Base-by-base conservation (phyloP, 139 green algal species). In the Edaphochlamys debaryana region DNA sequence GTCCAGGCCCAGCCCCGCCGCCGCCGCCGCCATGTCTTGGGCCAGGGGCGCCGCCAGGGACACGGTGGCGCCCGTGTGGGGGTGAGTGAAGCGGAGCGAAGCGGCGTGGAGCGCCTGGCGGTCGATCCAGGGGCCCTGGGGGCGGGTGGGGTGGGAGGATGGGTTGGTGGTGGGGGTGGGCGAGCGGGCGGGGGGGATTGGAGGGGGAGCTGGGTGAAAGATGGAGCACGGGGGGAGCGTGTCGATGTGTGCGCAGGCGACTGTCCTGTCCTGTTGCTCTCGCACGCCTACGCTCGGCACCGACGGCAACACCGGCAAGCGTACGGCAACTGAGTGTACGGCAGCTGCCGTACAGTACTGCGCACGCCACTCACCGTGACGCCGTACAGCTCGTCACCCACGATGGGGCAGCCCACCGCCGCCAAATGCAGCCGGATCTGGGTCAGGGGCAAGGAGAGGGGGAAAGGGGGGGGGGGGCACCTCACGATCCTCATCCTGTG, bases 401-500 rank as follows among this genome's bases (percentile, higher is more conserved):
- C 37, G 25, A 96, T 90, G 32, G 93, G 92, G 78, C 93, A 87
- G 1, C 92, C 92, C 45, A 74, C 34, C 41, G 90, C 52, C 22
- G 85, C 85, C 41, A 92, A 41, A 76, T 96, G 93, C 66, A 96
- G 67, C 23, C 93, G 87, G 69, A 96, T 96, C 78, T 96, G n/a
- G n/a, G n/a, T n/a, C n/a, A n/a, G n/a, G n/a, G n/a, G n/a, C n/a
- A n/a, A n/a, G n/a, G n/a, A n/a, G n/a, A n/a, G n/a, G n/a, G n/a
- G n/a, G n/a, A n/a, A n/a, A n/a, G n/a, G n/a, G n/a, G n/a, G n/a
- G n/a, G n/a, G n/a, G n/a, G n/a, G n/a, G n/a, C n/a, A n/a, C n/a
- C n/a, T n/a, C n/a, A n/a, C n/a, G n/a, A n/a, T n/a, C n/a, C n/a
- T n/a, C n/a, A n/a, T n/a, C n/a, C n/a, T n/a, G n/a, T n/a, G n/a